Percentiles rank a stretch among this genome's conserved stretches.
Evolutionary conservation across 2,329 filamentous ascomycete species (phyloP).

Genomic region (Sporothrix variecibatus): DNA sequence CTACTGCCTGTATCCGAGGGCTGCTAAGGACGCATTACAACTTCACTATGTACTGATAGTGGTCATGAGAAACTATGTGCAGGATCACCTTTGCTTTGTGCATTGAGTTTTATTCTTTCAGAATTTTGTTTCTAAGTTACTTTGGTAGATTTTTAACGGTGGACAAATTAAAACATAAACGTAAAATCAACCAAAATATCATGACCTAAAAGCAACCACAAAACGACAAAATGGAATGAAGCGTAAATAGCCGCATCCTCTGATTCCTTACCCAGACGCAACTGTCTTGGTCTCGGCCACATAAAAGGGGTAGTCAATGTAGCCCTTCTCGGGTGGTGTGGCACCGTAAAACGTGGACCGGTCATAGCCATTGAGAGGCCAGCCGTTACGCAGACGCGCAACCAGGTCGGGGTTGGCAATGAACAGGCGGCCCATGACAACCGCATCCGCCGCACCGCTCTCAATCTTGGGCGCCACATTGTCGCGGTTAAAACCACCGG

Average conservation of each 20-base stretch:
- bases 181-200: background rate
- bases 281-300: background rate
- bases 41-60: background rate
- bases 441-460: constrained; percentile 32
- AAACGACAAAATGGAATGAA: background rate
- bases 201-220: constrained; percentile 11
- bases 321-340: constrained; percentile 42
- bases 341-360: constrained; percentile 44
- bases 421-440: constrained; percentile 47
- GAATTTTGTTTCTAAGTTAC: background rate
- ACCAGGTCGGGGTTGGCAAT: constrained; percentile 50
- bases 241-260: background rate
- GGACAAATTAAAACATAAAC: background rate
- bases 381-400: constrained; percentile 42
- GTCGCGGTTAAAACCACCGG: constrained; percentile 35
- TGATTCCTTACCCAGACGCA: background rate
- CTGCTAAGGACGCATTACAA: background rate
- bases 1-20: background rate
- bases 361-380: constrained; percentile 43
- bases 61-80: background rate
- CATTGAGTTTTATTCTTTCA: background rate
- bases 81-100: background rate
- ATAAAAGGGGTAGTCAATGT: constrained; percentile 42
- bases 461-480: constrained; percentile 35
- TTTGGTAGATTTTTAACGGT: no score